These are phyloP conservation scores for Candida qinlingensis DNA, from an alignment of 805 yeast genomes.

Conservation along the genomic window DNA sequence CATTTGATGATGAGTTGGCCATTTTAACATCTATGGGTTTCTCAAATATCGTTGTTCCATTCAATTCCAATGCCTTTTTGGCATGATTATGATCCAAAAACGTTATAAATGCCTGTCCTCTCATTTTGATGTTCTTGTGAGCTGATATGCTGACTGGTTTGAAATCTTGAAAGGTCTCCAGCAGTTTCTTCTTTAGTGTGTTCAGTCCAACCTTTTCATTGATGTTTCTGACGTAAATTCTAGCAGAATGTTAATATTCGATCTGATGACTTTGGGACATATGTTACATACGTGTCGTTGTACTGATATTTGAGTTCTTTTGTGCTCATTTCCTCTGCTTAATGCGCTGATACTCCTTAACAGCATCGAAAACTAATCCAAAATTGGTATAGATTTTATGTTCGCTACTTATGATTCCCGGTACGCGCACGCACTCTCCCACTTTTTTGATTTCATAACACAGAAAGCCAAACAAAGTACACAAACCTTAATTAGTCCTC, in stretches of 20 bases:
- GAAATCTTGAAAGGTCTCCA: conserved; percentile 35
- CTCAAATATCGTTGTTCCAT: conserved; percentile 19
- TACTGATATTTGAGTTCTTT: conserved; percentile 7
- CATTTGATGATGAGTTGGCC: conserved; percentile 25
- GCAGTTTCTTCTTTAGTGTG: conserved; percentile 41
- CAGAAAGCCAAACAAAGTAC: neutral
- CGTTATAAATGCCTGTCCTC: conserved; percentile 81
- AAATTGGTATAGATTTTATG: too few species aligned
- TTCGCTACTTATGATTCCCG: neutral
- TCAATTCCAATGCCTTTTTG: conserved; percentile 19
- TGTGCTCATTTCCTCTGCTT: neutral
- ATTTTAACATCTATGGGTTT: conserved; percentile 17
- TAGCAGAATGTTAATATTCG: neutral
- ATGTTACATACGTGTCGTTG: conserved; percentile 21
- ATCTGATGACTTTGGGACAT: too few species aligned
- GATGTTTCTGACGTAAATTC: conserved; percentile 57
- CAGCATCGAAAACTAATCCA: neutral
- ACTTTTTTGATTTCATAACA: neutral
- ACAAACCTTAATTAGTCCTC: too few species aligned
- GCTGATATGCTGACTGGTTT: conserved; percentile 52
- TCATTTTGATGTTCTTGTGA: conserved; percentile 54
- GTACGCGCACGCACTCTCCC: neutral
- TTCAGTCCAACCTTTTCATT: conserved; percentile 61
- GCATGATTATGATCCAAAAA: conserved; percentile 41
- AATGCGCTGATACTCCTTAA: too few species aligned